Percentiles rank a stretch among this genome's conserved stretches.
Evolutionary conservation across 768 basidiomycete genomes (phyloP).

Genomic region (Termitomyces sp.): DNA sequence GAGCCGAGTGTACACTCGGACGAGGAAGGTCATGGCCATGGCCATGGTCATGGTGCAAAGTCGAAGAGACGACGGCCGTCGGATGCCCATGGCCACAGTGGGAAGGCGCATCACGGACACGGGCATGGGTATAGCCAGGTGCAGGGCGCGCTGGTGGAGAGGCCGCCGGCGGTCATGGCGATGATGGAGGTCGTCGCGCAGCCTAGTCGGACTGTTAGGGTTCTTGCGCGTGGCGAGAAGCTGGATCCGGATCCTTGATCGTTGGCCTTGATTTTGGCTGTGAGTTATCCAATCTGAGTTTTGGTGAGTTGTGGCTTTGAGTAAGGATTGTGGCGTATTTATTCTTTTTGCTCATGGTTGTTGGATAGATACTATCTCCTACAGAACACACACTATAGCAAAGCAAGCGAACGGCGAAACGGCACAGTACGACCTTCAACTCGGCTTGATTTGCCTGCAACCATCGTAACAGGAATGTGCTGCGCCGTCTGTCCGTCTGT

Average conservation of each 20-base stretch:
- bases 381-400: slow-evolving; percentile 2
- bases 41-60: background rate
- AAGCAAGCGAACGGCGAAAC: background rate
- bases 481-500: background rate
- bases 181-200: slow-evolving; percentile 80
- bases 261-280: background rate
- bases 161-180: slow-evolving; percentile 72
- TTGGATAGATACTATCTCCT: background rate
- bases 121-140: slow-evolving; percentile 6
- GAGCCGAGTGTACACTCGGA: slow-evolving; percentile 36
- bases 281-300: background rate
- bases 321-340: background rate
- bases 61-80: background rate
- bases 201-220: slow-evolving; percentile 70
- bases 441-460: background rate
- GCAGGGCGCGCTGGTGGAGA: slow-evolving; percentile 57
- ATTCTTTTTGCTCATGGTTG: background rate
- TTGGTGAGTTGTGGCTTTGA: background rate
- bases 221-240: slow-evolving; percentile 84
- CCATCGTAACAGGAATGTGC: background rate
- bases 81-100: background rate
- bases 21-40: slow-evolving; percentile 12
- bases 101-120: background rate
- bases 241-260: slow-evolving; percentile 46
- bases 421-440: background rate